Evolutionary conservation across 2,329 filamentous ascomycete species (phyloP).

Genomic region (Kalmusia sp.): DNA sequence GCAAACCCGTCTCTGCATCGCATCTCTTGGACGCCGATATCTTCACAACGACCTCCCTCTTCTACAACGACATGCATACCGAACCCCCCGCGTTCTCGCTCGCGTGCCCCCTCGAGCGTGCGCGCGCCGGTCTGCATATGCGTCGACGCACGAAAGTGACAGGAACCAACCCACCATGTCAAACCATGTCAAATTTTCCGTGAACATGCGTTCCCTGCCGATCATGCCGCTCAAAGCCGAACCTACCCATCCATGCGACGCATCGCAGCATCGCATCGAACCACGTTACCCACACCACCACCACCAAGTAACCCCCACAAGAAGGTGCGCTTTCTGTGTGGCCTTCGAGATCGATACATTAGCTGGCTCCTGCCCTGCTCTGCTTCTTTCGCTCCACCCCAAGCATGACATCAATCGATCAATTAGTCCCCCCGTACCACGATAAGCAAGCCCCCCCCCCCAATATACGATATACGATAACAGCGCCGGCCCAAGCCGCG

Average conservation of each 20-base stretch:
- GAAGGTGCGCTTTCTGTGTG: background rate
- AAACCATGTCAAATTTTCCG: background rate
- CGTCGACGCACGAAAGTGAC: background rate
- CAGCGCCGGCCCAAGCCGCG: background rate
- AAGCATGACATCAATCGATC: background rate
- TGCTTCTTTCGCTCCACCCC: no score
- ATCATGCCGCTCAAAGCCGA: background rate
- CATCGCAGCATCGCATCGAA: background rate
- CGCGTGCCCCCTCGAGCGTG: background rate
- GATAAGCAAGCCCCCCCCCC: background rate
- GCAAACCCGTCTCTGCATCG: background rate
- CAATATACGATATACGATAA: background rate
- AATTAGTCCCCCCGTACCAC: background rate
- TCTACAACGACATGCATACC: background rate
- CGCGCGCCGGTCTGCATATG: background rate
- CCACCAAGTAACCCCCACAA: background rate
- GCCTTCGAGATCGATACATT: no score
- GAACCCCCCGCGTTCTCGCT: no score
- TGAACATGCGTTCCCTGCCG: slow-evolving; percentile 6
- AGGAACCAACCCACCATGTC: background rate
- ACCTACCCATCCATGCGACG: slow-evolving; percentile 4
- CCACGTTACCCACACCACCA: background rate
- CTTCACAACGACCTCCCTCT: background rate
- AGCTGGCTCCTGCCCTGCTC: no score
- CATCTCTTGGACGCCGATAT: background rate